Evolutionary conservation across 257 asterid species (phyloP), one percentile per base, ranked within the genome.

Genomic region (Lycium ferocissimum): DNA sequence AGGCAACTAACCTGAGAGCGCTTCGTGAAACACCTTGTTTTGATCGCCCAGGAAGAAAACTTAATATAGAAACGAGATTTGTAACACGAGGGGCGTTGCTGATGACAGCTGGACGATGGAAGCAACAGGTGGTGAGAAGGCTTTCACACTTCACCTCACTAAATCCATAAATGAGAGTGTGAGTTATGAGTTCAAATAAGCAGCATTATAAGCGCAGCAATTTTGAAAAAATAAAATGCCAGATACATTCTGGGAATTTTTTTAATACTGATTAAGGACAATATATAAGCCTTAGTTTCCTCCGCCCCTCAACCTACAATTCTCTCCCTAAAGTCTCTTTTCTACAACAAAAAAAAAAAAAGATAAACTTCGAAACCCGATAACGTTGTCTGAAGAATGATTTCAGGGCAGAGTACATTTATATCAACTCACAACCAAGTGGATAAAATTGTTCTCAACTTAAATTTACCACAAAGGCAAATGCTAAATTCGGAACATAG

Each of bases 391-490:
- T 14, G n/a, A 47, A 26, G 63, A 51, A 51, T 51, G 22, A 17
- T 8, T 51, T 1, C 65, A 76, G 43, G 43, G 47, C 47, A 5
- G 18, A 69, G 20, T 76, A 22, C 82, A 76, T 51, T 26, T 14
- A 76, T 13, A 76, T 76, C 82, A 76, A 51, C 82, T 51, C 82
- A 53, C 65, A 76, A 54, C 65, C 82, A 76, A 76, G 63, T 76
- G 43, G 65, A 76, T 76, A 51, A 51, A 51, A 76, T 9, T 51
- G 63, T 15, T 76, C 63, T 51, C 63, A 13, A 76, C 63, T 22
- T 76, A 18, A 76, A 33, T 8, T 75, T 75, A 22, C 9, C 65
- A 53, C 82, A 4, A 78, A 49, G 82, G 14, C 26, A 78, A 78
- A 78, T 53, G 65, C 49, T 53, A 78, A 26, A 53, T 78, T 51